These are phyloP conservation scores for Russula olivacea DNA, from an alignment of 768 basidiomycete genomes.

Conservation along the genomic window DNA sequence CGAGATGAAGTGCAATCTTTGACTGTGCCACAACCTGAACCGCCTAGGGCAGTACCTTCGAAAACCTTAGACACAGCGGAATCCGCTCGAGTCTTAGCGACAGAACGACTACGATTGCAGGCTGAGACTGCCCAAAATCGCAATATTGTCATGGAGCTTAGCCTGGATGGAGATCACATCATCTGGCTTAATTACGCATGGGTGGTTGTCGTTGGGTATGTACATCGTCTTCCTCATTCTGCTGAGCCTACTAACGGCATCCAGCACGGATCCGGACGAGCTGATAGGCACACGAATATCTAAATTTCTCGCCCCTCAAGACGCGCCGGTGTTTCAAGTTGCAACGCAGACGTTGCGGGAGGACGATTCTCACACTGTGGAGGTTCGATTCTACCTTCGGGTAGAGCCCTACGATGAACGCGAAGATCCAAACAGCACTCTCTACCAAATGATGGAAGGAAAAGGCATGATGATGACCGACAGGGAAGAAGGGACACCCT, in stretches of 20 bases:
- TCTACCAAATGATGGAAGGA: constrained; percentile 88
- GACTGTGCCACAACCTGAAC: constrained; percentile 26
- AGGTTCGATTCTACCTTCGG: constrained; percentile 83
- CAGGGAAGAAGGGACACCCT: constrained; percentile 77
- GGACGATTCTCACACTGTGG: constrained; percentile 92
- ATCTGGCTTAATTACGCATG: constrained; percentile 97
- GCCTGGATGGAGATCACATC: constrained; percentile 89
- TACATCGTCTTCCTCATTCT: constrained; percentile 14
- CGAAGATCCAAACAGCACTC: constrained; percentile 41
- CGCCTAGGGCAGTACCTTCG: constrained; percentile 30
- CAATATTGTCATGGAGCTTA: constrained; percentile 93
- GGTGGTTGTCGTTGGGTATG: constrained; percentile 85
- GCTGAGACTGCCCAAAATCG: constrained; percentile 94
- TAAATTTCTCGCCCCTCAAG: constrained; percentile 67
- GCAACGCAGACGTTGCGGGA: constrained; percentile 80
- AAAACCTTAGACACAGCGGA: constrained; percentile 57
- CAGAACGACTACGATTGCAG: constrained; percentile 80
- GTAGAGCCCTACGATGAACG: constrained; percentile 58
- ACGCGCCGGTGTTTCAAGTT: constrained; percentile 78
- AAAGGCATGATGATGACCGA: constrained; percentile 99
- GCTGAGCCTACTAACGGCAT: constrained; percentile 18
- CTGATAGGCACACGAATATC: constrained; percentile 78
- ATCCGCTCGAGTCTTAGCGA: constrained; percentile 78
- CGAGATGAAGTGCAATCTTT: constrained; percentile 41
- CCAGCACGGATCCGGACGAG: constrained; percentile 76